These are phyloP conservation scores for Crithidia brevicula DNA, from an alignment of 208 protist genomes.

Conservation along the genomic window DNA sequence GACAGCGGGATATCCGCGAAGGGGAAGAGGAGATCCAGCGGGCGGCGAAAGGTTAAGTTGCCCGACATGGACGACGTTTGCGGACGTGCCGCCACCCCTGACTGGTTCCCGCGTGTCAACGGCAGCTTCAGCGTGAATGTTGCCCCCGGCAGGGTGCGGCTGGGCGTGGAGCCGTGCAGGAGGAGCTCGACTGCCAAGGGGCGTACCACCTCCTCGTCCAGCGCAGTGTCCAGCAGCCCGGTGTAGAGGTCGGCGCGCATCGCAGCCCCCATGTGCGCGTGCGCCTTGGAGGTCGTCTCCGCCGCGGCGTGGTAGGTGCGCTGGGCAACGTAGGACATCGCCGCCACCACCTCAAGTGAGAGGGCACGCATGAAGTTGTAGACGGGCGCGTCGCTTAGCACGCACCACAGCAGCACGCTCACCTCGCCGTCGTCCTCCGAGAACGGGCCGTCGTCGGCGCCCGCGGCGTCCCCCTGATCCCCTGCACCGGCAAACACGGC, in stretches of 20 bases:
- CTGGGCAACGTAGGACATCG: conserved; percentile 31
- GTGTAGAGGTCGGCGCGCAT: conserved; percentile 7
- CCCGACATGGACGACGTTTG: conserved; percentile 17
- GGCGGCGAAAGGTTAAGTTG: conserved; percentile 40
- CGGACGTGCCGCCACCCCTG: conserved; percentile 5
- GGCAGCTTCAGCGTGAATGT: conserved; percentile 32
- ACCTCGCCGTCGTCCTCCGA: conserved; percentile 23
- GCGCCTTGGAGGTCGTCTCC: background rate
- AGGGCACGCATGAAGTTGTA: conserved; percentile 62
- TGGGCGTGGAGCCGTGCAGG: conserved; percentile 20
- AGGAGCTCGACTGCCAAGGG: conserved; percentile 34
- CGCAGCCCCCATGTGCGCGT: background rate
- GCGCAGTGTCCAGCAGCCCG: conserved; percentile 10
- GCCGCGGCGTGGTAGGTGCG: conserved; percentile 16
- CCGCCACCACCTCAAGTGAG: conserved; percentile 41
- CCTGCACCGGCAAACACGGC: conserved; percentile 19
- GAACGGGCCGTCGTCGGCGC: background rate
- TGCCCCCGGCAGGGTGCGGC: conserved; percentile 31
- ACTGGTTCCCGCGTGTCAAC: conserved; percentile 4
- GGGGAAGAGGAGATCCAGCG: conserved; percentile 48
- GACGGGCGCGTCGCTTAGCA: conserved; percentile 52
- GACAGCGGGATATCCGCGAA: conserved; percentile 56
- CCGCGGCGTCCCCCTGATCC: background rate
- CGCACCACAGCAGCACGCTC: conserved; percentile 40
- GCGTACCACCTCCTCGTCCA: conserved; percentile 32